Percentiles rank a stretch among this genome's conserved stretches.
These are phyloP conservation scores for Penicillium antarcticum DNA, from an alignment of 495 filamentous ascomycete species.

Conservation along the genomic window DNA sequence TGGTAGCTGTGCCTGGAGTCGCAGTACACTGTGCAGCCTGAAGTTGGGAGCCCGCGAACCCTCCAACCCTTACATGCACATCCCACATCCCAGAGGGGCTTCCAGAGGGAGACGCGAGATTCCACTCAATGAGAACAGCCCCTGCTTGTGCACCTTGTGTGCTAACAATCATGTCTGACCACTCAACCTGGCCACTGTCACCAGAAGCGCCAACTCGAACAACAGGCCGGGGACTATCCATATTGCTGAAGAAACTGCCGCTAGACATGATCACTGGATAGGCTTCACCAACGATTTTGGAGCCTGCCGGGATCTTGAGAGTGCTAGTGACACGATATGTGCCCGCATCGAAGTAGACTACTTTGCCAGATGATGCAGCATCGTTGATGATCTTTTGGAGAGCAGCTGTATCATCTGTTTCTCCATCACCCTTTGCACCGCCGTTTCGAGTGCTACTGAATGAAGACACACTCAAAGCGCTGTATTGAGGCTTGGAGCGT, in stretches of 20 bases:
- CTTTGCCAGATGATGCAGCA: conserved; percentile 27
- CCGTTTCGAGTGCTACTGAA: conserved; percentile 54
- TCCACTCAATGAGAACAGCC: conserved; percentile 67
- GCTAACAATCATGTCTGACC: conserved; percentile 57
- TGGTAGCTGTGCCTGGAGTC: no score
- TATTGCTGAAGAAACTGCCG: conserved; percentile 60
- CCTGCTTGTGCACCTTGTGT: conserved; percentile 58
- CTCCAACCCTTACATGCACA: conserved; percentile 20
- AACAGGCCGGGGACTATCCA: conserved; percentile 60
- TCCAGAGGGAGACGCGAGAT: neutral
- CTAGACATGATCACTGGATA: conserved; percentile 75
- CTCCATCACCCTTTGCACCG: conserved; percentile 64
- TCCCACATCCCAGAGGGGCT: no score
- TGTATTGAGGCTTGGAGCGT: conserved; percentile 48
- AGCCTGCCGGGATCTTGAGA: conserved; percentile 67
- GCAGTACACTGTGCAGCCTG: neutral
- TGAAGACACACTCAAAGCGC: conserved; percentile 29
- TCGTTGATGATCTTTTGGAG: conserved; percentile 38
- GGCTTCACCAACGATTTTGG: conserved; percentile 72
- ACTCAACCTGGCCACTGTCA: conserved; percentile 56
- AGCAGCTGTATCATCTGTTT: conserved; percentile 57
- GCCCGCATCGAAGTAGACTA: conserved; percentile 76
- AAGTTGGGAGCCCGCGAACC: neutral
- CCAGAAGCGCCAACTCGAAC: conserved; percentile 72
- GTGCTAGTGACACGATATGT: conserved; percentile 70